Conservation (phyloP, 2,329 filamentous ascomycete genomes). For the Camptophora hylomeconis region DNA sequence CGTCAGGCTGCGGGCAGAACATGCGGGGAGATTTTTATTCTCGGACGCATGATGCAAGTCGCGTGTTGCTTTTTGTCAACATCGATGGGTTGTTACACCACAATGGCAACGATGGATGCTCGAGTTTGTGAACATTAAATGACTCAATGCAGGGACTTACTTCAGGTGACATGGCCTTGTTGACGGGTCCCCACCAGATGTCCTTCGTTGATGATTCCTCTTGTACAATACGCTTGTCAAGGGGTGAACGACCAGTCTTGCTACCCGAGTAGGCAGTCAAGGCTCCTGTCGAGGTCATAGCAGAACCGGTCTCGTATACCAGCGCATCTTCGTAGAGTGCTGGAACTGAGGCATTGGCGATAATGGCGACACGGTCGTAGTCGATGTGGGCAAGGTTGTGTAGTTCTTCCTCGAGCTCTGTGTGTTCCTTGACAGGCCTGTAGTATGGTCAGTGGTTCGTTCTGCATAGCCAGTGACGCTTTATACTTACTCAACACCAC, state of each 20-base stretch:
- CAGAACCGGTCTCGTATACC: slow-evolving; percentile 88
- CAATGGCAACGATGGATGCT: no score
- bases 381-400: slow-evolving; percentile 98
- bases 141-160: no score
- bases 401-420: slow-evolving; percentile 93
- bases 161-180: slow-evolving; percentile 96
- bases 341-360: slow-evolving; percentile 86
- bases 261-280: slow-evolving; percentile 95
- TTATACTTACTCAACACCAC: slow-evolving; percentile 69
- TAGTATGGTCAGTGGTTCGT: slow-evolving; percentile 8
- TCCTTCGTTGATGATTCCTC: slow-evolving; percentile 80
- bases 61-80: no score
- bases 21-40: no score
- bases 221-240: slow-evolving; percentile 95
- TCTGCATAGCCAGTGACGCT: neutral
- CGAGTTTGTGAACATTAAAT: no score
- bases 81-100: no score
- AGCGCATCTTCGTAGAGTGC: slow-evolving; percentile 98
- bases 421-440: slow-evolving; percentile 78
- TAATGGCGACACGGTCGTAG: slow-evolving; percentile 96
- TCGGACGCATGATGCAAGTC: no score
- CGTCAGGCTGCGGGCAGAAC: no score
- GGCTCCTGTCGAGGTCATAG: slow-evolving; percentile 90
- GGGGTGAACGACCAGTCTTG: slow-evolving; percentile 93
- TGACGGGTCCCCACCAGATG: slow-evolving; percentile 98